Evolutionary conservation across 2,329 filamentous ascomycete species (phyloP).

Genomic region (Epichloe festucae): DNA sequence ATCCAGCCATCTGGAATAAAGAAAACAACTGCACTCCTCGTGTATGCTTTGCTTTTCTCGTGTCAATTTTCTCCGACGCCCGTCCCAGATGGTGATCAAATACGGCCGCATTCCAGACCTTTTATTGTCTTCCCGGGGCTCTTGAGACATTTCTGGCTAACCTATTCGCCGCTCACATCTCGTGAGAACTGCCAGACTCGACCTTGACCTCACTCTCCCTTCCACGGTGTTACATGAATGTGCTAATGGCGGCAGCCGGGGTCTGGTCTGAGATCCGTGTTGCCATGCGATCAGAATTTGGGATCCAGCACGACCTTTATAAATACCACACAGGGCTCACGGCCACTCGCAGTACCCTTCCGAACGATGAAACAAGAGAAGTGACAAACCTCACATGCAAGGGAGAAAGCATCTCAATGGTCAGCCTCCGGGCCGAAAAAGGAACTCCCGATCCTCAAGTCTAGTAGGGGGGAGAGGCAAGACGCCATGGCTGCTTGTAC

Average conservation of each 20-base stretch:
- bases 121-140: not conserved
- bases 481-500: not conserved
- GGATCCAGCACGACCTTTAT: too few relatives aligned
- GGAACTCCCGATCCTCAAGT: not conserved
- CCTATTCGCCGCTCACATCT: not conserved
- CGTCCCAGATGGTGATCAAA: not conserved
- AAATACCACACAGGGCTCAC: too few relatives aligned
- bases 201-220: too few relatives aligned
- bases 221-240: too few relatives aligned
- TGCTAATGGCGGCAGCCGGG: too few relatives aligned
- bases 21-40: not conserved
- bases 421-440: not conserved
- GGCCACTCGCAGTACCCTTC: too few relatives aligned
- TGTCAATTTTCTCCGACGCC: too few relatives aligned
- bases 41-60: not conserved
- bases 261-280: too few relatives aligned
- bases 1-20: not conserved
- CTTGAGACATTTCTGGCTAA: not conserved
- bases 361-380: not conserved
- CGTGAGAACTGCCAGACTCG: too few relatives aligned
- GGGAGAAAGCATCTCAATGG: slow-evolving; percentile 3
- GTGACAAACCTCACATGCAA: not conserved
- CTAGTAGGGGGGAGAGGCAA: not conserved
- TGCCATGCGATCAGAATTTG: too few relatives aligned
- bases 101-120: not conserved